Conservation (phyloP, 805 yeast genomes). For the Kodamaea leandrae region DNA sequence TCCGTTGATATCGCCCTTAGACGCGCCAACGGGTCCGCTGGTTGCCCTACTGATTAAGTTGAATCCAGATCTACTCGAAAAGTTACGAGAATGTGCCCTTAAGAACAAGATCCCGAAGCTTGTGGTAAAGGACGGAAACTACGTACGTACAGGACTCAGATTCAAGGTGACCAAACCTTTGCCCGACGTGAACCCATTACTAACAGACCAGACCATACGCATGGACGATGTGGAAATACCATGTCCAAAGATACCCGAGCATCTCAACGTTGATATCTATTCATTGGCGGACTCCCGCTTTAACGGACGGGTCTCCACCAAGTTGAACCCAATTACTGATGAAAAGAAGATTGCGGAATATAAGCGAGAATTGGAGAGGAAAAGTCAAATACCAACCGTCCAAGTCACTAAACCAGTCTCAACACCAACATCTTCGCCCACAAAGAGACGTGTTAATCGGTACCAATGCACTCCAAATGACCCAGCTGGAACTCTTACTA, state of each 20-base stretch:
- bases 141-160: conserved; percentile 21
- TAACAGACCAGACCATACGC: conserved; percentile 28
- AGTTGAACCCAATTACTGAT: conserved; percentile 33
- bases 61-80: conserved; percentile 26
- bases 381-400: background rate
- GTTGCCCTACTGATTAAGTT: conserved; percentile 29
- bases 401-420: background rate
- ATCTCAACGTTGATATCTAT: conserved; percentile 36
- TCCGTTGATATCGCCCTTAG: conserved; percentile 12
- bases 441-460: background rate
- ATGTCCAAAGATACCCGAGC: conserved; percentile 33
- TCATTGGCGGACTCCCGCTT: conserved; percentile 15
- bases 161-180: background rate
- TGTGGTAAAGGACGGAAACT: conserved; percentile 36
- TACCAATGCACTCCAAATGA: conserved; percentile 1
- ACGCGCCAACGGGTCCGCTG: conserved; percentile 17
- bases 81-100: conserved; percentile 20
- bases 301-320: conserved; percentile 31
- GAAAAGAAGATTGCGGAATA: conserved; percentile 26
- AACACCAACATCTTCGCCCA: conserved; percentile 4
- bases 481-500: conserved; percentile 12
- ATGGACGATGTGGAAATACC: conserved; percentile 30
- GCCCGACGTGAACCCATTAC: conserved; percentile 11
- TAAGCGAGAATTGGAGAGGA: conserved; percentile 9
- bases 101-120: conserved; percentile 25